phyloP scores from a whole-genome alignment of 305 asterid species.

The Fraxinus baroniana region DNA sequence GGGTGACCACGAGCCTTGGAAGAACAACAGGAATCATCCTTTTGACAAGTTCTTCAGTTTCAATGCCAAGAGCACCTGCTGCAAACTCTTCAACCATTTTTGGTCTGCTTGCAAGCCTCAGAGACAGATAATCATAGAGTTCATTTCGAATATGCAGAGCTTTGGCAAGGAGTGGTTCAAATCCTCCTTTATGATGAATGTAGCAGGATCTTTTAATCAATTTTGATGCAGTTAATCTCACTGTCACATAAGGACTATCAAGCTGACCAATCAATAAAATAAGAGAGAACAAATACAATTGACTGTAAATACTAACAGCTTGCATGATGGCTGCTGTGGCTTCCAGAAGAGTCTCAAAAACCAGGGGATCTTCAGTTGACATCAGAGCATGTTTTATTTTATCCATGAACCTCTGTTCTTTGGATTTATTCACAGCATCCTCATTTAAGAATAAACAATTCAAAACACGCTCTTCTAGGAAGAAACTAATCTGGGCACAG shows the following conservation, averaged over 20 bases:
- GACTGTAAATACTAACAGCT: slow-evolving; percentile 62
- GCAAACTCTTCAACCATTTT: slow-evolving; percentile 83
- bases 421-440: slow-evolving; percentile 57
- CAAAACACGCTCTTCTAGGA: slow-evolving; percentile 15
- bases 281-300: slow-evolving; percentile 70
- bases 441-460: slow-evolving; percentile 49
- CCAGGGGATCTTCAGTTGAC: slow-evolving; percentile 70
- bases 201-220: slow-evolving; percentile 66
- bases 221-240: slow-evolving; percentile 70
- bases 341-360: slow-evolving; percentile 78
- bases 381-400: slow-evolving; percentile 80
- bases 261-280: slow-evolving; percentile 11
- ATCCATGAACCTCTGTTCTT: slow-evolving; percentile 82
- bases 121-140: slow-evolving; percentile 66
- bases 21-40: slow-evolving; percentile 89
- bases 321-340: slow-evolving; percentile 76
- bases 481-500: too few relatives aligned
- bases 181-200: slow-evolving; percentile 63
- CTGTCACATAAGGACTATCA: slow-evolving; percentile 46
- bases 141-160: slow-evolving; percentile 63
- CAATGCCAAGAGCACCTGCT: slow-evolving; percentile 34
- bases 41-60: slow-evolving; percentile 59
- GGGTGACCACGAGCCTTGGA: slow-evolving; percentile 79
- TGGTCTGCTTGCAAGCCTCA: slow-evolving; percentile 62
- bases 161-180: slow-evolving; percentile 61